Base-by-base conservation (phyloP, 108 stramenopile species). In the Nannochloropsis gaditana region DNA sequence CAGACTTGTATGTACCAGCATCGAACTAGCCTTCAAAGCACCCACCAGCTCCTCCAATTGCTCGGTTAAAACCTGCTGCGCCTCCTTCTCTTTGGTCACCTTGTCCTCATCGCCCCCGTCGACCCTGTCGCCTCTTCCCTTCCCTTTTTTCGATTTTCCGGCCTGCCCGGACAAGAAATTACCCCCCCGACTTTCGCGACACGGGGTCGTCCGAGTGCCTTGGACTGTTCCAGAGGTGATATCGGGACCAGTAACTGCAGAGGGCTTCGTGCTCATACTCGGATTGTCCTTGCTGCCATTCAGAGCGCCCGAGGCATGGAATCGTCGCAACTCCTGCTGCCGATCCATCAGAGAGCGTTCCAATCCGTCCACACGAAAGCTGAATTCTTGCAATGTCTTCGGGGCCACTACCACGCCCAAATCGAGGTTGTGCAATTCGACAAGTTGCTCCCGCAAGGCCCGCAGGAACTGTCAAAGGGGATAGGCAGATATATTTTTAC, bases 401-500 rank as follows among this genome's bases (percentile, higher is more conserved):
- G 59, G 59, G 19, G 59, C 59, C 59, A 6, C 15, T 6, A 73
- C 59, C 59, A 73, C 59, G 1, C 59, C 59, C 59, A 73, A n/a
- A n/a, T 73, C 59, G 19, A 3, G 59, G 59, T n/a, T 73, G 59
- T 73, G 59, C 59, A 73, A n/a, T n/a, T 73, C 59, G 19, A 2
- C n/a, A n/a, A 73, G 59, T 73, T 73, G 59, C 59, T 73, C 59
- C 59, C 59, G 59, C 59, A 73, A 73, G 59, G 59, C 59, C 59
- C 8, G 15, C 8, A 73, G n/a, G 59, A 6, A 73, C 59, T 73
- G 3, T 15, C 15, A n/a, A 2, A 3, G n/a, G n/a, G 59, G 59
- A n/a, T 73, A 5, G 59, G 59, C 59, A 73, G 3, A 6, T n/a
- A 6, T n/a, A n/a, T n/a, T 73, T n/a, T 73, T 73, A 15, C 15